Conservation (phyloP, 768 basidiomycete genomes). For the Tricholoma sp. region DNA sequence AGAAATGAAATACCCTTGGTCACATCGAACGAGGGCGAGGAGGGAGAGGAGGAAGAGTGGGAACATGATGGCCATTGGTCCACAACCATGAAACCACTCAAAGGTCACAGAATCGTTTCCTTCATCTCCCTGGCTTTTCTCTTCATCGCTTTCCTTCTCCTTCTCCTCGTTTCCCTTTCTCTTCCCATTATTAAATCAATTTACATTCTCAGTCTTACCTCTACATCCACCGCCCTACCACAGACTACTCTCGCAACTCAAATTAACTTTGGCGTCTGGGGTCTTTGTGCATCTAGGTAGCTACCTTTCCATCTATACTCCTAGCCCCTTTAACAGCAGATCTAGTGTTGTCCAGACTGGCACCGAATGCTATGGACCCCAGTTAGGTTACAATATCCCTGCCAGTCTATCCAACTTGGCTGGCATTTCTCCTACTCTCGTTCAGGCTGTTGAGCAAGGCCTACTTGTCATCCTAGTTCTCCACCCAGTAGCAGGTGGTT, state of each 20-base stretch:
- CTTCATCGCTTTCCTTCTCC: constrained; percentile 61
- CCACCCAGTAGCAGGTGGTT: constrained; percentile 59
- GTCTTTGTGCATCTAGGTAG: constrained; percentile 55
- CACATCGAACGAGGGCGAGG: neutral
- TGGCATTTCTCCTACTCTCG: constrained; percentile 40
- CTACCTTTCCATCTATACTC: constrained; percentile 10
- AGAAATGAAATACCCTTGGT: constrained; percentile 8
- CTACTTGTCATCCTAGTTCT: constrained; percentile 57
- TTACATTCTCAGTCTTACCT: constrained; percentile 50
- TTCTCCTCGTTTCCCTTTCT: constrained; percentile 72
- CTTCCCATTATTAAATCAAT: constrained; percentile 69
- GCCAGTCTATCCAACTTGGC: constrained; percentile 32
- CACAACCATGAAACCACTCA: constrained; percentile 26
- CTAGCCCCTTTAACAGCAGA: constrained; percentile 17
- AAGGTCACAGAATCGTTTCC: constrained; percentile 43
- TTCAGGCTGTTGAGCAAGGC: constrained; percentile 42
- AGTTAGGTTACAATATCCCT: constrained; percentile 68
- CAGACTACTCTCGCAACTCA: constrained; percentile 51
- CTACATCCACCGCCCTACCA: constrained; percentile 26
- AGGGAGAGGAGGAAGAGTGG: neutral
- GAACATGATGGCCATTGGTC: neutral
- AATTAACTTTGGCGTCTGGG: constrained; percentile 79
- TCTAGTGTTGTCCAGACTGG: constrained; percentile 12
- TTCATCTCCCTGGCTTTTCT: constrained; percentile 44
- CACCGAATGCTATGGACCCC: constrained; percentile 54